Percentiles rank a stretch among this genome's conserved stretches.
Evolutionary conservation across 495 filamentous ascomycete genomes (phyloP).

Genomic region (Aspergillus sclerotiicarbonarius): DNA sequence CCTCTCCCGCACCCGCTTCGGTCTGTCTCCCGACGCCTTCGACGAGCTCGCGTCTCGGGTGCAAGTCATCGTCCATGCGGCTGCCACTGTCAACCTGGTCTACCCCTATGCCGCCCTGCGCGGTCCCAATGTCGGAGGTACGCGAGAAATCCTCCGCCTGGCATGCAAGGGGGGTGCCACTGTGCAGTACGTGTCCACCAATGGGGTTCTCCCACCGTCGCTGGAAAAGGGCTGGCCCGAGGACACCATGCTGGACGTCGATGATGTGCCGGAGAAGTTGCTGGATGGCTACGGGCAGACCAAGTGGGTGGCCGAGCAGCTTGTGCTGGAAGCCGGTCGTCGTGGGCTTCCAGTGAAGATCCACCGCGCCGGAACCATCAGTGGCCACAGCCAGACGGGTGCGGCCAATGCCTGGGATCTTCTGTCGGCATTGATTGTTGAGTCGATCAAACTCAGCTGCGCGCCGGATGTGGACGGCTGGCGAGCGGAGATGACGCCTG

Average conservation of each 20-base stretch:
- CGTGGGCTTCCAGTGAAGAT: slow-evolving; percentile 61
- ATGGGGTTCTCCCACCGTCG: slow-evolving; percentile 62
- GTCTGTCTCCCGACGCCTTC: slow-evolving; percentile 55
- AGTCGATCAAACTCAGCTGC: slow-evolving; percentile 61
- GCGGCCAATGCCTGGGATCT: slow-evolving; percentile 69
- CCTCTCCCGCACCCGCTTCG: slow-evolving; percentile 56
- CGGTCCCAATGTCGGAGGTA: slow-evolving; percentile 58
- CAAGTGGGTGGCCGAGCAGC: slow-evolving; percentile 67
- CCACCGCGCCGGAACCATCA: slow-evolving; percentile 62
- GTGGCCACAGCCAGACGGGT: slow-evolving; percentile 60
- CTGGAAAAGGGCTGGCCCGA: slow-evolving; percentile 57
- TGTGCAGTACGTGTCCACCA: slow-evolving; percentile 68
- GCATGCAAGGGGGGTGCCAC: slow-evolving; percentile 59
- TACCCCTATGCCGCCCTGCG: slow-evolving; percentile 65
- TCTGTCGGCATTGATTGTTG: slow-evolving; percentile 62
- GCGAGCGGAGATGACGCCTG: slow-evolving; percentile 71
- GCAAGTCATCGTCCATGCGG: slow-evolving; percentile 64
- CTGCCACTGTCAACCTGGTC: slow-evolving; percentile 65
- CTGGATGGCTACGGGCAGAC: slow-evolving; percentile 64
- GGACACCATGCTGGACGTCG: slow-evolving; percentile 53
- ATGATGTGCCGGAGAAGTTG: slow-evolving; percentile 58
- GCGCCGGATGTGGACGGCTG: slow-evolving; percentile 63
- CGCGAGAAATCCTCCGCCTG: slow-evolving; percentile 61
- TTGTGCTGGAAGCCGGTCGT: slow-evolving; percentile 59
- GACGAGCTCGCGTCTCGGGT: slow-evolving; percentile 54